Conservation (phyloP, 176 grass and related monocot species). For the Pontederia paniculata region DNA sequence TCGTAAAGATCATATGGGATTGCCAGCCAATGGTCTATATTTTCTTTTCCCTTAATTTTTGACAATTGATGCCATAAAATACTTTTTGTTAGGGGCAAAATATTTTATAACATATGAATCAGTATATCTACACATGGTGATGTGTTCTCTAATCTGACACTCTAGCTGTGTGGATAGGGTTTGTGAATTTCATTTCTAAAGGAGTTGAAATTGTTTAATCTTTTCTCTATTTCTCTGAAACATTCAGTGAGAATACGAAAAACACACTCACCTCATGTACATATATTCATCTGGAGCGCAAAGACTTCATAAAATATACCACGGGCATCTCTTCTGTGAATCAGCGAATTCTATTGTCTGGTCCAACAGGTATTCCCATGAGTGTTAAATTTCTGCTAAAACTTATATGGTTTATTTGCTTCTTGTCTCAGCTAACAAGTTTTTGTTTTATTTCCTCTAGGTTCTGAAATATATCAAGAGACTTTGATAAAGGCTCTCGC, state of each 20-base stretch:
- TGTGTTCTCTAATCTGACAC: too few relatives aligned
- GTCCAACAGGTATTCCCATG: conserved; percentile 63
- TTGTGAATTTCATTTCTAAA: background rate
- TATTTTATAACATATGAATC: too few relatives aligned
- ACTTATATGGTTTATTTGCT: background rate
- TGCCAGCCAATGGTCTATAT: too few relatives aligned
- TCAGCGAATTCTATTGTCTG: conserved; percentile 88
- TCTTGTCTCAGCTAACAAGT: background rate
- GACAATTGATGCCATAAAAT: too few relatives aligned
- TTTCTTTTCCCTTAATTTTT: too few relatives aligned
- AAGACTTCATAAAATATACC: conserved; percentile 69
- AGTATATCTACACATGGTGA: too few relatives aligned
- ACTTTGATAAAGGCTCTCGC: conserved; percentile 19
- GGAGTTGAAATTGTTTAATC: background rate
- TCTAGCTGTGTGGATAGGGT: background rate
- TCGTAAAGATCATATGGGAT: too few relatives aligned
- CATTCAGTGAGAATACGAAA: conserved; percentile 75
- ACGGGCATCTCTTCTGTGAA: conserved; percentile 85
- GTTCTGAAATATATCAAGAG: conserved; percentile 26
- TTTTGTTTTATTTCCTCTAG: conserved; percentile 1
- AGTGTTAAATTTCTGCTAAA: background rate
- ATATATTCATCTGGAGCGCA: conserved; percentile 86
- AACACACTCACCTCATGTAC: conserved; percentile 75
- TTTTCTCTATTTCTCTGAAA: conserved; percentile 15
- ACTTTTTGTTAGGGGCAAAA: too few relatives aligned